Evolutionary conservation across 768 basidiomycete genomes (phyloP), one percentile per base, ranked within the genome.

Genomic region (Hebeloma cylindrosporum): DNA sequence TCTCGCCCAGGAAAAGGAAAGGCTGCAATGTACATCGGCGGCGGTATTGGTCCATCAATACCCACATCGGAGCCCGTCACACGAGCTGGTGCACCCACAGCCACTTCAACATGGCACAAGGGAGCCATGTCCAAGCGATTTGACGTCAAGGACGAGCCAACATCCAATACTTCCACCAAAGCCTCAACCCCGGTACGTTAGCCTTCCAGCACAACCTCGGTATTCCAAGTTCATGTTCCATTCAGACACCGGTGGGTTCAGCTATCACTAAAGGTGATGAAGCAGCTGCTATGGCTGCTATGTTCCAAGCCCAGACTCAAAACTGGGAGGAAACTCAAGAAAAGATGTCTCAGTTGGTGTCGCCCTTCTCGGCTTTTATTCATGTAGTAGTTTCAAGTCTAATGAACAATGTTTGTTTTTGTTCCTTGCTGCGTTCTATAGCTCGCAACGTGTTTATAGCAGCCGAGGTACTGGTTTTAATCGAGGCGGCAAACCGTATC

Each of bases 241-340:
- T 49, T 30, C 41, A 69, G 63, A 55, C 56, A 36, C 43, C 71
- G 45, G 68, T 71, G 40, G 69, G 71, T 45, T 63, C 72, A 3
- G 56, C 77, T 31, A 76, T 75, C 16, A 70, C 75, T 2, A 73
- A 78, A 51, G 78, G 81, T 37, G 95, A 96, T 51, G 96, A 98
- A 64, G 89, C 87, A 22, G 89, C 87, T n/a, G 87, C 91, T 26
- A 89, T 99, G 77, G 88, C 86, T n/a, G 94, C 94, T 56, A 96
- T 99, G 90, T 94, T 98, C 66, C 86, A 90, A 66, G 88, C 88
- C 48, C 89, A 93, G 68, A 83, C 84, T 29, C 84, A 89, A 52
- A 90, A 93, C 68, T 99, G 95, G 96, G 88, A 96, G 74, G 89
- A 94, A 79, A 87, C 93, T 61, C 93, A 97, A 73, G 93, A 97